These are phyloP conservation scores for Pichiaceae sp. DNA, from an alignment of 1,139 yeast species.

Conservation along the genomic window DNA sequence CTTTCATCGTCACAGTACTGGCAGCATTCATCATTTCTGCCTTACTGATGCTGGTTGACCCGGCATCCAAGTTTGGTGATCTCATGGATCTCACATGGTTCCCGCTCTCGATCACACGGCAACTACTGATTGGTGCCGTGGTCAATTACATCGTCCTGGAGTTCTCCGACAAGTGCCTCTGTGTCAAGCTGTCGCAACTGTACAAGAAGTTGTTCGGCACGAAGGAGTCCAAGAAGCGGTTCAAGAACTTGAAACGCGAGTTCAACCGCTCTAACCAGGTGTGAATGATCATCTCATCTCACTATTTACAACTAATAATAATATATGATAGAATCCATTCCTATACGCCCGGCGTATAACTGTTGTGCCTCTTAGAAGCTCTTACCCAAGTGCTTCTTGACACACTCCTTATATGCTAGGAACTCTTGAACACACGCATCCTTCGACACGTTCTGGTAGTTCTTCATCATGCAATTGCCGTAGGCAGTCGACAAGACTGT, in stretches of 20 bases:
- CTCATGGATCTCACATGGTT: conserved; percentile 71
- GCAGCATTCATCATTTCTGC: conserved; percentile 41
- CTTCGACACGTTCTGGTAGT: conserved; percentile 46
- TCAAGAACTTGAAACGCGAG: conserved; percentile 21
- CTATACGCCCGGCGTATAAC: no score
- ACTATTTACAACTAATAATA: not conserved
- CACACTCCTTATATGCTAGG: conserved; percentile 46
- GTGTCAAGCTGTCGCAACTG: conserved; percentile 23
- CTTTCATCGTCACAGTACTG: conserved; percentile 59
- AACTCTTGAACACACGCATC: conserved; percentile 56
- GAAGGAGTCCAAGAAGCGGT: conserved; percentile 21
- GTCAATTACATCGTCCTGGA: conserved; percentile 44
- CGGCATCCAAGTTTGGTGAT: conserved; percentile 47
- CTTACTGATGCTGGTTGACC: conserved; percentile 39
- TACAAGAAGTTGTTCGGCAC: conserved; percentile 22
- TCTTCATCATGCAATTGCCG: conserved; percentile 53
- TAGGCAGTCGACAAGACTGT: conserved; percentile 28
- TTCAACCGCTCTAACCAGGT: conserved; percentile 9
- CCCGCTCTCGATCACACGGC: conserved; percentile 40
- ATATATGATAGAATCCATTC: not conserved
- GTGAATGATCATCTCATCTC: not conserved
- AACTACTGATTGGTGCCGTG: conserved; percentile 37
- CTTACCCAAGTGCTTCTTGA: conserved; percentile 29
- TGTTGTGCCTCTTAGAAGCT: not conserved
- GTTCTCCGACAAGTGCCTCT: conserved; percentile 33